Conservation (phyloP, 768 basidiomycete species). For the Mycena polygramma region DNA sequence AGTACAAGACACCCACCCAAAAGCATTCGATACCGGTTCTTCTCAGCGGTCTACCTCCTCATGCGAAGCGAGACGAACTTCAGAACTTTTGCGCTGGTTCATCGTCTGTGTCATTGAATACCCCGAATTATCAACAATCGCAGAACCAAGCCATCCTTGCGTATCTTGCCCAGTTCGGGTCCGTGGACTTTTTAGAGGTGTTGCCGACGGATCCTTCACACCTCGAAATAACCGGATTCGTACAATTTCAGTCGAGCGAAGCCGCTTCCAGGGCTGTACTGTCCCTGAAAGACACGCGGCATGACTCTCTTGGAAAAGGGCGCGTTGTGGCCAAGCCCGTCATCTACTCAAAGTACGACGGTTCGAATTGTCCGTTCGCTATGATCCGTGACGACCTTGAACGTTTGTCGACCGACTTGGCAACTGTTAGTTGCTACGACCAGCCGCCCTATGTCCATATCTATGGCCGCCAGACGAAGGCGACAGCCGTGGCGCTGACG, state of each 20-base stretch:
- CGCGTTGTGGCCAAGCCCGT: slow-evolving; percentile 16
- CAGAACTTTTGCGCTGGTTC: slow-evolving; percentile 24
- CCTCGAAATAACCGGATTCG: slow-evolving; percentile 29
- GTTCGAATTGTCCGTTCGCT: slow-evolving; percentile 18
- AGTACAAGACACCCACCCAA: slow-evolving; percentile 23
- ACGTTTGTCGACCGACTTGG: slow-evolving; percentile 3
- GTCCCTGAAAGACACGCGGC: slow-evolving; percentile 15
- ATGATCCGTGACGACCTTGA: slow-evolving; percentile 30
- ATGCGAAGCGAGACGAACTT: slow-evolving; percentile 16
- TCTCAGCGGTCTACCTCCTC: slow-evolving; percentile 16
- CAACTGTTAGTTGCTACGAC: slow-evolving; percentile 14
- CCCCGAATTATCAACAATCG: slow-evolving; percentile 26
- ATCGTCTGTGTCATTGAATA: slow-evolving; percentile 20
- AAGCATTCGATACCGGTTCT: slow-evolving; percentile 24
- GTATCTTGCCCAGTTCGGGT: slow-evolving; percentile 18
- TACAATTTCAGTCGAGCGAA: slow-evolving; percentile 1
- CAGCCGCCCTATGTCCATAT: slow-evolving; percentile 26
- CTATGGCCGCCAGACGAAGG: slow-evolving; percentile 17
- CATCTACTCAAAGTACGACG: slow-evolving; percentile 23
- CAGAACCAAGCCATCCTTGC: slow-evolving; percentile 23
- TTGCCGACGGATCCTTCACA: slow-evolving; percentile 30
- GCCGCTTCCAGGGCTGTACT: slow-evolving; percentile 14
- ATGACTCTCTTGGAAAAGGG: slow-evolving; percentile 31
- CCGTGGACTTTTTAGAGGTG: slow-evolving; percentile 27
- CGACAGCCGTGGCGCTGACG: neutral